phyloP scores from a whole-genome alignment of 1,284 basidiomycete species.

The Rhodotorula glutinis region DNA sequence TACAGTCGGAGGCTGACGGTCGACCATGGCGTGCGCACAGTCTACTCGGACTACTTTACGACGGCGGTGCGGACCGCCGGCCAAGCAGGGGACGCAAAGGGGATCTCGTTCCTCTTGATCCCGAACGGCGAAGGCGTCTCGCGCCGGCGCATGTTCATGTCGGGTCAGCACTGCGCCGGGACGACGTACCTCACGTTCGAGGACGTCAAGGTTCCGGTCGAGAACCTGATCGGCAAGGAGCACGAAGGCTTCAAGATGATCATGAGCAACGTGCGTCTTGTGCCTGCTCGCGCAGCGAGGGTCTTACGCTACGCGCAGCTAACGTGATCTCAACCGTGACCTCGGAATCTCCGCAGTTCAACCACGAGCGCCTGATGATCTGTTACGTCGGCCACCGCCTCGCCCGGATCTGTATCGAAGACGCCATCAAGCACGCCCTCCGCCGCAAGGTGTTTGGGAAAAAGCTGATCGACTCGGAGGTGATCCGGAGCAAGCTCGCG shows the following conservation, averaged over 20 bases:
- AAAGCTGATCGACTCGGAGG: conserved; percentile 39
- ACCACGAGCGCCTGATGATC: conserved; percentile 26
- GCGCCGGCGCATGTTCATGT: conserved; percentile 23
- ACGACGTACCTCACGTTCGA: conserved; percentile 49
- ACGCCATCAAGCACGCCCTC: conserved; percentile 36
- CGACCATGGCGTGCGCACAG: too few relatives aligned
- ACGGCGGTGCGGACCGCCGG: conserved; percentile 43
- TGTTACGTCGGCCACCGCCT: conserved; percentile 25
- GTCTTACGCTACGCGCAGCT: too few relatives aligned
- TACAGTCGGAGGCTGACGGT: too few relatives aligned
- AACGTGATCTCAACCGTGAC: too few relatives aligned
- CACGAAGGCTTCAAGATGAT: conserved; percentile 27
- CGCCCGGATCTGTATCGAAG: conserved; percentile 37
- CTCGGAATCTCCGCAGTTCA: too few relatives aligned
- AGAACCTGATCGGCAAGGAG: conserved; percentile 47
- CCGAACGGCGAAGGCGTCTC: conserved; percentile 40
- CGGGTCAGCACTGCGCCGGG: conserved; percentile 44
- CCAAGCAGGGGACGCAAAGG: conserved; percentile 42
- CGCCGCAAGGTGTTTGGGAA: conserved; percentile 40
- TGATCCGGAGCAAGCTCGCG: conserved; percentile 42
- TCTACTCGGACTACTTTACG: conserved; percentile 41
- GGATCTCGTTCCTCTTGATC: conserved; percentile 48
- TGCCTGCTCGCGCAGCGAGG: conserved; percentile 8
- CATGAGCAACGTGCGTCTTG: conserved; percentile 32
- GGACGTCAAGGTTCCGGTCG: conserved; percentile 45